Percentiles rank a stretch among this genome's conserved stretches.
Evolutionary conservation across 2,329 filamentous ascomycete genomes (phyloP).

Genomic region (Diplocarpon mali): DNA sequence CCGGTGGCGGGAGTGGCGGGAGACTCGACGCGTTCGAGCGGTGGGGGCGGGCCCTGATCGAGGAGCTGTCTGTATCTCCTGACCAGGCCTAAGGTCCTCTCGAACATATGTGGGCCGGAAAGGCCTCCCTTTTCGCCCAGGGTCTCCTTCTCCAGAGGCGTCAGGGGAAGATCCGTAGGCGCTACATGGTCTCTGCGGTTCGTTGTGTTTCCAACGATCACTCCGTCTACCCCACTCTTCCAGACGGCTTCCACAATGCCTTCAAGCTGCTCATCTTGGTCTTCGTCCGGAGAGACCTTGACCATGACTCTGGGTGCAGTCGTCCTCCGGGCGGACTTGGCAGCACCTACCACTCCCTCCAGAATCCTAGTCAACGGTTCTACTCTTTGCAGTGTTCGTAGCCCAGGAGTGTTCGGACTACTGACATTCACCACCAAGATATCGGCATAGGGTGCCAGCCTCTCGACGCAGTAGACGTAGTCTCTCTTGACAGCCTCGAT

Average conservation of each 20-base stretch:
- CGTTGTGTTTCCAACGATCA: constrained; percentile 96
- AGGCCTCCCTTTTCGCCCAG: constrained; percentile 76
- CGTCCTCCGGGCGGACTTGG: constrained; percentile 55
- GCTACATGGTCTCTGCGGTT: constrained; percentile 65
- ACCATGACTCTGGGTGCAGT: constrained; percentile 83
- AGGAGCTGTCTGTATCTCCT: constrained; percentile 64
- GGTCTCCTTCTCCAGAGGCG: constrained; percentile 52
- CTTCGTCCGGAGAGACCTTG: constrained; percentile 94
- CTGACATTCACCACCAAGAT: constrained; percentile 97
- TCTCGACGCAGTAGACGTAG: constrained; percentile 82
- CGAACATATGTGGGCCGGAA: constrained; percentile 83
- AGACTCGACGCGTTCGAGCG: constrained; percentile 17
- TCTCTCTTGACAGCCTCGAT: constrained; percentile 69
- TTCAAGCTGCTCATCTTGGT: constrained; percentile 69
- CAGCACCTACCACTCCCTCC: constrained; percentile 71
- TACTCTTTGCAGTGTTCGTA: constrained; percentile 75
- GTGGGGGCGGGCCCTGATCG: constrained; percentile 38
- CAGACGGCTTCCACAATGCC: constrained; percentile 83
- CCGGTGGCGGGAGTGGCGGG: constrained; percentile 10
- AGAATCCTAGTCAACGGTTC: constrained; percentile 76
- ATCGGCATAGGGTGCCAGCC: constrained; percentile 79
- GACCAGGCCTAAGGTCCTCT: constrained; percentile 67
- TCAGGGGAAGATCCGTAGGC: constrained; percentile 54
- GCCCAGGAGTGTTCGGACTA: constrained; percentile 87
- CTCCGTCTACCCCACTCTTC: constrained; percentile 77